Base-by-base conservation (phyloP, 2,329 filamentous ascomycete genomes). In the Zymoseptoria crescenta region DNA sequence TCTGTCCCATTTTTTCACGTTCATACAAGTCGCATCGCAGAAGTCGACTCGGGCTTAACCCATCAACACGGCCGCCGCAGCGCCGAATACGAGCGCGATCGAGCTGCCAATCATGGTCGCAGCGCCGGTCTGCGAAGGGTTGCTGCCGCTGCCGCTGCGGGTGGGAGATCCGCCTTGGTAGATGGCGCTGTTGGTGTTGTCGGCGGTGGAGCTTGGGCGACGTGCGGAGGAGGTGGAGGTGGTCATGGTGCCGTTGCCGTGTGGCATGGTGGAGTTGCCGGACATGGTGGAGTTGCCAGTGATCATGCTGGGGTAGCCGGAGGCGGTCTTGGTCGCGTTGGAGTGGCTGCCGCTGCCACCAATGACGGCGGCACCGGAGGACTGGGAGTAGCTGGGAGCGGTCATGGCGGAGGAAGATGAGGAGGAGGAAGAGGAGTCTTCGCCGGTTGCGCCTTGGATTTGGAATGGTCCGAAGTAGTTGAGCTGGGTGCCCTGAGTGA, bases 391-490 rank as follows among this genome's bases (percentile, higher is more conserved):
- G 55, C 21, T 57, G 55, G 19, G 20, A 21, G 56, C 45, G 35
- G 57, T 52, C 51, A 56, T 50, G 53, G 28, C 57, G 54, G 24
- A 56, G 41, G 70, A 67, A 70, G 68, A 73, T 64, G 58, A 69
- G 63, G 56, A 62, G 21, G 59, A 69, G 28, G 60, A 68, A 45
- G 61, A 59, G 30, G 16, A 50, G 49, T 56, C 61, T 19, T 51
- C 55, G 48, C 64, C 65, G 58, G 68, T 64, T 49, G 71, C 73
- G 49, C 76, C 76, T 41, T 73, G 70, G 52, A 83, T 69, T 30
- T 69, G 67, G 69, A 86, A 76, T 29, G 76, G 77, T 51, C 77
- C 80, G 52, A 78, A 81, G 74, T 84, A 86, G 75, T 86, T 86
- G 70, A 75, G 67, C 54, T 74, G 63, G 52, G 72, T 73, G 59